Conservation (phyloP, 805 yeast species). For the Torulaspora maleeae region DNA sequence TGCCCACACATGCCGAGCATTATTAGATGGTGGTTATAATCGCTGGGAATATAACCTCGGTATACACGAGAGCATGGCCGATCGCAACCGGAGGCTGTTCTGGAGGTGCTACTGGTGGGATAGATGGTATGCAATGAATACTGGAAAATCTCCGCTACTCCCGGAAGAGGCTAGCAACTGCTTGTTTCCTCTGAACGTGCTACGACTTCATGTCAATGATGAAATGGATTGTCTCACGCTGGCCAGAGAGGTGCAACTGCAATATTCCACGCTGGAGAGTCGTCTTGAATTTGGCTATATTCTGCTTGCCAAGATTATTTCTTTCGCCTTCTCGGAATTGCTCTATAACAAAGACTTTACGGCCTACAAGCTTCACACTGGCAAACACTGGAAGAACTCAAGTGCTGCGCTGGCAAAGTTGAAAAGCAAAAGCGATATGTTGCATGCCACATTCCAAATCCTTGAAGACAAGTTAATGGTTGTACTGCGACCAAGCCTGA, state of each 20-base stretch:
- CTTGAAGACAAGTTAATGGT: background rate
- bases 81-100: slow-evolving; percentile 14
- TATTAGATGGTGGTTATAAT: slow-evolving; percentile 9
- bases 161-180: slow-evolving; percentile 8
- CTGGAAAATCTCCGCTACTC: slow-evolving; percentile 14
- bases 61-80: slow-evolving; percentile 11
- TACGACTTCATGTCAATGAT: slow-evolving; percentile 14
- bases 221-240: slow-evolving; percentile 12
- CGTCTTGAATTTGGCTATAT: slow-evolving; percentile 5
- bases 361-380: slow-evolving; percentile 6
- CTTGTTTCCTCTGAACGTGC: slow-evolving; percentile 14
- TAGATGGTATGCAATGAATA: slow-evolving; percentile 13
- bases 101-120: slow-evolving; percentile 23
- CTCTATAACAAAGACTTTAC: slow-evolving; percentile 13
- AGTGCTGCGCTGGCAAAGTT: background rate
- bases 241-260: slow-evolving; percentile 5
- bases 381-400: background rate
- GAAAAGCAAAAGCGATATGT: background rate
- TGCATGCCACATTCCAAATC: background rate
- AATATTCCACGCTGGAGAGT: background rate
- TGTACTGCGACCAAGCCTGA: background rate
- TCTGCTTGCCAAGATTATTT: slow-evolving; percentile 9
- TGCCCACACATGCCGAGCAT: slow-evolving; percentile 3
- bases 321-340: background rate
- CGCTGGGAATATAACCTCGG: slow-evolving; percentile 21